Evolutionary conservation across 108 stramenopile genomes (phyloP), one percentile per base, ranked within the genome.

Genomic region (Fragilariopsis cylindrus): DNA sequence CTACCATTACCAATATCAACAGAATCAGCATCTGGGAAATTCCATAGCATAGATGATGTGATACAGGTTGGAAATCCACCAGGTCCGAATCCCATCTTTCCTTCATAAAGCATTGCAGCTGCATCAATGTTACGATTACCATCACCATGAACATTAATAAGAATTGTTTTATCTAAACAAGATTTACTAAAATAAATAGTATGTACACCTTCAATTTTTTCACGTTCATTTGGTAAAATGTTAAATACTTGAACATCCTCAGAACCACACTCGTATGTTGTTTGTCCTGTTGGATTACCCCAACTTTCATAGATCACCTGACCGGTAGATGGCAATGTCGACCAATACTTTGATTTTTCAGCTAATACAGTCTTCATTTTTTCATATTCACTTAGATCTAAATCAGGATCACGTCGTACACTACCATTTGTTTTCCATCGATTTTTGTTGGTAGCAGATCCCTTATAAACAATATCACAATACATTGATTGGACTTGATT

Each of bases 101-200:
- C 19, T 56, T 71, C 15, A 18, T 3, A 57, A 16, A 0, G 9
- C 55, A 46, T 70, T 39, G 30, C 70, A 13, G 16, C 49, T 16
- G 55, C 57, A 8, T 48, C 30, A 6, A 43, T 46, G 18, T 6
- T 19, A 4, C 56, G 16, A 5, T 6, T 19, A 18, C 70, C 70
- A 15, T 3, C 19, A 9, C 70, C 57, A 12, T 71, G 44, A n/a
- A 78, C 77, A 43, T 78, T 78, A 48, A 78, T 68, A 47, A 78
- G 68, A 19, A 78, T 78, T 4, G 77, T 78, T 71, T 78, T 78
- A 65, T 48, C 77, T 3, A 12, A 7, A n/a, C 67, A 68, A 50
- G 18, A 7, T 11, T 68, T 15, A 4, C 43, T 40, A 45, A 44
- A 63, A 5, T 45, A 45, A 15, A 44, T 5, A 43, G 21, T 40